Percentiles rank a stretch among this genome's conserved stretches.
Evolutionary conservation across 352 stramenopile species (phyloP).

Genomic region (Pythium vanterpoolii): DNA sequence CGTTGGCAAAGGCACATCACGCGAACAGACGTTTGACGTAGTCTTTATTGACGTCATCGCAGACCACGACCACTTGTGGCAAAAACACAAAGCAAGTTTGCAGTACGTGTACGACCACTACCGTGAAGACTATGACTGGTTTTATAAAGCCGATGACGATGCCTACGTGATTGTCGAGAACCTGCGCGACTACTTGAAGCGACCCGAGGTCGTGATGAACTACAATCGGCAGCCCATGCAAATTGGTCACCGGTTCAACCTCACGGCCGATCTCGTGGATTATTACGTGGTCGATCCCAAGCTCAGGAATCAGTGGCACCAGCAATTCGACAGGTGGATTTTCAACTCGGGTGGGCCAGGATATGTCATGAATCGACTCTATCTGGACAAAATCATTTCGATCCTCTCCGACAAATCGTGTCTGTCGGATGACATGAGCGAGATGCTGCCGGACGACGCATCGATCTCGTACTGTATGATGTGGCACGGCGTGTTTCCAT

Average conservation of each 20-base stretch:
- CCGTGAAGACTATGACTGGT: constrained; percentile 81
- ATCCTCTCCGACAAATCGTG: constrained; percentile 54
- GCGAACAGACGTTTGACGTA: constrained; percentile 40
- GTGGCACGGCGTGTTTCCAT: constrained; percentile 70
- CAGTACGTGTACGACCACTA: constrained; percentile 68
- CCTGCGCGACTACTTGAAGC: constrained; percentile 50
- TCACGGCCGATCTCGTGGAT: constrained; percentile 62
- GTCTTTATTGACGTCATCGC: constrained; percentile 62
- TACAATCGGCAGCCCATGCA: constrained; percentile 62
- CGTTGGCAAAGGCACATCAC: constrained; percentile 24
- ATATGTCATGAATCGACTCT: constrained; percentile 76
- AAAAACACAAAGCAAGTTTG: constrained; percentile 78
- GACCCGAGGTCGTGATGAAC: constrained; percentile 62
- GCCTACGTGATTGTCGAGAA: constrained; percentile 83
- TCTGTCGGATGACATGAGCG: constrained; percentile 57
- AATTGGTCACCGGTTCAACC: constrained; percentile 77
- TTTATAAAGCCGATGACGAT: constrained; percentile 85
- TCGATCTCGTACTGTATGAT: constrained; percentile 87
- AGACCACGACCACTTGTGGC: constrained; percentile 81
- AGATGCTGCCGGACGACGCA: constrained; percentile 76
- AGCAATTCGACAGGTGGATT: constrained; percentile 64
- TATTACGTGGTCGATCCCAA: constrained; percentile 75
- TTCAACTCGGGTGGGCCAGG: constrained; percentile 80
- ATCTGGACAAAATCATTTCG: constrained; percentile 64
- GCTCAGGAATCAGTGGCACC: constrained; percentile 50